A percentile compares a stretch with the other conserved stretches of the same genome.
These are phyloP conservation scores for Diversispora eburnea DNA, from an alignment of 192 early-diverging fungal species.

Conservation along the genomic window DNA sequence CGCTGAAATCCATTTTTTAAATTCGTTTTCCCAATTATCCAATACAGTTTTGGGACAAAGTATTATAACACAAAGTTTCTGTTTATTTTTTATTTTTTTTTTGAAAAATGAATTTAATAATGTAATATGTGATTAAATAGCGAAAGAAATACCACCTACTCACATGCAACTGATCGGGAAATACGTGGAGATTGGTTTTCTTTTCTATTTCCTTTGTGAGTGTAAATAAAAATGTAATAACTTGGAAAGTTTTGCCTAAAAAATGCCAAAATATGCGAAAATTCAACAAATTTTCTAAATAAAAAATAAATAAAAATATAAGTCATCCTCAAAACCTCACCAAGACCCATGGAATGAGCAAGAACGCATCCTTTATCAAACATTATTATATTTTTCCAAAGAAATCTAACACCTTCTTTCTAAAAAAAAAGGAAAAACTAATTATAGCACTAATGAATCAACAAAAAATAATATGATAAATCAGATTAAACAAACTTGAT, in stretches of 20 bases:
- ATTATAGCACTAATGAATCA: background rate
- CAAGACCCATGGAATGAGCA: constrained; percentile 85
- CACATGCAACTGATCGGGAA: constrained; percentile 52
- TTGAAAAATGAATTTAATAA: background rate
- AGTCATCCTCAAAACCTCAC: constrained; percentile 29
- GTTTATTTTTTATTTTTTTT: background rate
- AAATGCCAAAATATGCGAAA: background rate
- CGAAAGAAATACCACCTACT: constrained; percentile 26
- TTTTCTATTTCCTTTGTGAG: constrained; percentile 56
- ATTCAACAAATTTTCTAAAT: background rate
- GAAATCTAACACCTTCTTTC: constrained; percentile 72
- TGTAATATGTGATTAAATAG: too few relatives aligned
- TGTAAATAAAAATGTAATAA: constrained; percentile 68
- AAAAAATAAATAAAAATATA: too few relatives aligned
- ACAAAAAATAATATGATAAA: background rate
- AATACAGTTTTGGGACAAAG: constrained; percentile 67
- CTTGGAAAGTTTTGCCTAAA: constrained; percentile 71
- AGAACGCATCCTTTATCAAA: constrained; percentile 72
- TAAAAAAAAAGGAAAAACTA: constrained; percentile 30
- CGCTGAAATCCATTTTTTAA: constrained; percentile 61
- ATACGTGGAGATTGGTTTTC: constrained; percentile 41
- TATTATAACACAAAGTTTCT: constrained; percentile 58
- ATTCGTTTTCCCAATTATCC: constrained; percentile 72
- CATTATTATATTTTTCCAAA: constrained; percentile 79
- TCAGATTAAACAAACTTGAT: constrained; percentile 46